Base-by-base conservation (phyloP, 164 flowering plant genomes). In the Magnolia sinica region DNA sequence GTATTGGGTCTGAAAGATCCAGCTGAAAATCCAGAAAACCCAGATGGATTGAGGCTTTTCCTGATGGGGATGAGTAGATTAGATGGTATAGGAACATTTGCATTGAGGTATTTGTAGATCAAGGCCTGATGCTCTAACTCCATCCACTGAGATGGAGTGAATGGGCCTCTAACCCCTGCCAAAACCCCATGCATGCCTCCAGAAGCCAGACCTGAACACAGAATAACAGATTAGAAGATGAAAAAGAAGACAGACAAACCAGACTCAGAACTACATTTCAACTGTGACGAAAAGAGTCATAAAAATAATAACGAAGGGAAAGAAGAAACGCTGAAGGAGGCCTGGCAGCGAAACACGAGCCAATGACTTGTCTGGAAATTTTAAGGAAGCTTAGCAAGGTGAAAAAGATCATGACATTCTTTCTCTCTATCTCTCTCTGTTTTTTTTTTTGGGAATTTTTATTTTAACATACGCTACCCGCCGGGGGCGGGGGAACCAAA, bases 101-200 rank as follows among this genome's bases (percentile, higher is more conserved):
- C 88, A 79, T 82, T 87, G 59, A 94, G 87, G 87, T 89, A 86
- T 69, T 91, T 91, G 89, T 86, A 91, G 86, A 94, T 94, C 90
- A 91, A 82, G 49, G 95, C 92, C 78, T 95, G 98, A 70, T 89
- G 92, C 78, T 92, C 96, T 0, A 95, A 86, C 87, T 95, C 97
- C 88, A 89, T 80, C 96, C 96, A 92, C 65, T 94, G 98, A 27
- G 92, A 87, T 67, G 90, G 91, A 50, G 96, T 91, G 73, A 94
- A 92, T 75, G 91, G 91, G 9, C 95, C 96, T 84, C 89, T 84
- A 8, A 79, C 73, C n/a, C 91, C 88, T n/a, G 85, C 7, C 31
- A 90, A 37, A 55, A 79, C 81, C 72, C 91, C 92, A 75, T 86
- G 88, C 81, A 85, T 79, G 82, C 68, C 81, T 70, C 87, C 93